Conservation (phyloP, 2,329 filamentous ascomycete genomes). For the Colletotrichum sp. region DNA sequence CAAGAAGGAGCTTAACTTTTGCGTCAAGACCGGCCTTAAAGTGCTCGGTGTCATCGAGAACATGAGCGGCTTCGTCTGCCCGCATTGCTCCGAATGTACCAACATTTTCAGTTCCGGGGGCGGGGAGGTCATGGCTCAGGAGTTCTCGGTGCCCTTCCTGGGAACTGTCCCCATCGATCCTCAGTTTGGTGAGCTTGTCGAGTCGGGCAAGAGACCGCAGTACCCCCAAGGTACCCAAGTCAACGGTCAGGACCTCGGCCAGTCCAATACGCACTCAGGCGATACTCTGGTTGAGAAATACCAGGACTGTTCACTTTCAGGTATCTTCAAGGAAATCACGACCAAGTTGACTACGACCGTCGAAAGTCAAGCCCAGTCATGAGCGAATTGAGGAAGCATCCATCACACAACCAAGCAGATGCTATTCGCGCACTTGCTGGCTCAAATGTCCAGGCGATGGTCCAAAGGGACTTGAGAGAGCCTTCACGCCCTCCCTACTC, state of each 20-base stretch:
- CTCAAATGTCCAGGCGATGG: not conserved
- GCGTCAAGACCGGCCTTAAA: constrained; percentile 78
- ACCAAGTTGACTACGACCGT: constrained; percentile 38
- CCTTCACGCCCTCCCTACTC: not conserved
- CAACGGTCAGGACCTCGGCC: constrained; percentile 57
- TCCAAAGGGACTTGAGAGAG: not conserved
- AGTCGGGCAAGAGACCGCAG: constrained; percentile 69
- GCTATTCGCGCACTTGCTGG: not conserved
- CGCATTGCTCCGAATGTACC: constrained; percentile 82
- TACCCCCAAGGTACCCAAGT: constrained; percentile 74
- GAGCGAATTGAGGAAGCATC: not conserved
- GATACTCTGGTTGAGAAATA: constrained; percentile 72
- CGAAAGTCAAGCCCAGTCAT: constrained; percentile 2
- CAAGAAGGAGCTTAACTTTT: constrained; percentile 94
- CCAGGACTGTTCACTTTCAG: constrained; percentile 70
- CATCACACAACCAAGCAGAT: not conserved
- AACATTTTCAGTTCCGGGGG: constrained; percentile 94
- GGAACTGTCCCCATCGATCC: constrained; percentile 92
- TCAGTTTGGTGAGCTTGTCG: constrained; percentile 86
- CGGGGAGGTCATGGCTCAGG: constrained; percentile 84
- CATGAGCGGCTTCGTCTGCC: constrained; percentile 92
- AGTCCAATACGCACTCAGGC: constrained; percentile 26
- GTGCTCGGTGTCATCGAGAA: constrained; percentile 95
- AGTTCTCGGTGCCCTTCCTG: constrained; percentile 84
- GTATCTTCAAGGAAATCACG: constrained; percentile 72